These are phyloP conservation scores for Heterobasidion annosum DNA, from an alignment of 1,284 basidiomycete species.

Conservation along the genomic window DNA sequence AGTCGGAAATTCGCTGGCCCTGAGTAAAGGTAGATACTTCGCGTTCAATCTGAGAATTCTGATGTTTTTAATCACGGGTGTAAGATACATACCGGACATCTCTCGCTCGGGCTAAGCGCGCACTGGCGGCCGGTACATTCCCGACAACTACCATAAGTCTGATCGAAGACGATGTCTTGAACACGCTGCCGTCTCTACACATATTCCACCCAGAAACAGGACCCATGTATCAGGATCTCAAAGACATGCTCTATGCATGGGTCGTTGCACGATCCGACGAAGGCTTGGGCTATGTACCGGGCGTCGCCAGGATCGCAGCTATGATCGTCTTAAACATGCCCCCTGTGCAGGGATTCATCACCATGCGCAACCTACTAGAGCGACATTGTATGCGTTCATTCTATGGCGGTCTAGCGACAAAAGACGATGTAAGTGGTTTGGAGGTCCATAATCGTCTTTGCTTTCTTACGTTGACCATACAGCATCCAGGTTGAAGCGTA, in stretches of 20 bases:
- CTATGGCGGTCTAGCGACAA: conserved; percentile 60
- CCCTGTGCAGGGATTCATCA: conserved; percentile 71
- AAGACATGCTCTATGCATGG: conserved; percentile 87
- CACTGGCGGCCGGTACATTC: conserved; percentile 64
- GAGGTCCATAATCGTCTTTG: neutral
- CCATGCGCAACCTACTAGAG: conserved; percentile 84
- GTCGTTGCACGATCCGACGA: conserved; percentile 86
- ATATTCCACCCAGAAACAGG: conserved; percentile 76
- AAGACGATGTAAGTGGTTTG: conserved; percentile 69
- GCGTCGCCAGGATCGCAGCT: conserved; percentile 71
- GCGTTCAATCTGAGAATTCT: conserved; percentile 5
- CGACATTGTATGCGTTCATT: conserved; percentile 83
- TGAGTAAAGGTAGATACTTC: conserved; percentile 66
- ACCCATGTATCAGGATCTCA: conserved; percentile 81
- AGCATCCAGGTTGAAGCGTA: conserved; percentile 68
- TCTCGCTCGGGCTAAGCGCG: conserved; percentile 65
- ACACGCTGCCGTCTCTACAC: conserved; percentile 81
- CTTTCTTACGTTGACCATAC: neutral
- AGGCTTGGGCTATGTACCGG: conserved; percentile 68
- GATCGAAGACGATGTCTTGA: conserved; percentile 76
- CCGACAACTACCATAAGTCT: conserved; percentile 58
- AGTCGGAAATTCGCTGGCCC: conserved; percentile 81
- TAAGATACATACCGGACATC: conserved; percentile 73
- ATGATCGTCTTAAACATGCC: conserved; percentile 89
- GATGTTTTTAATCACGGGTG: neutral